phyloP scores from a whole-genome alignment of 2,329 filamentous ascomycete species.

The Pseudocercospora crystallina region DNA sequence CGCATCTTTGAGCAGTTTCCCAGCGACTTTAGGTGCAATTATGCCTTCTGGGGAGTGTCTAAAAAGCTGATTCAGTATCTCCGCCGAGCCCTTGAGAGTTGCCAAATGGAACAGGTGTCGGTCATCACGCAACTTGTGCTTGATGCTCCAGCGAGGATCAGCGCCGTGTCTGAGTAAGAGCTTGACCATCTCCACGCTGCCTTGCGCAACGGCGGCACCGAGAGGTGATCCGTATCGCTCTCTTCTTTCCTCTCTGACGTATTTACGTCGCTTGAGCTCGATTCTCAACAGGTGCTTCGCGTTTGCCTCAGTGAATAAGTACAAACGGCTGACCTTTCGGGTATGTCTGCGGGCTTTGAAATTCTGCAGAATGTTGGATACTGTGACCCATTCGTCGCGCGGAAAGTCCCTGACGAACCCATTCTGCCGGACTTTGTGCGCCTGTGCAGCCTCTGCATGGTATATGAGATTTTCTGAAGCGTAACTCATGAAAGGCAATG shows the following conservation, averaged over 20 bases:
- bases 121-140: no score
- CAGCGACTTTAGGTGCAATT: no score
- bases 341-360: no score
- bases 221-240: background rate
- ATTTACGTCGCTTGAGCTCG: background rate
- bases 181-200: no score
- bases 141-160: no score
- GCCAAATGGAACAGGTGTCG: no score
- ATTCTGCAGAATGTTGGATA: background rate
- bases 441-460: background rate
- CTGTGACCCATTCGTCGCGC: background rate
- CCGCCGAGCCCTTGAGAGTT: no score
- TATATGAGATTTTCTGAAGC: constrained; percentile 9
- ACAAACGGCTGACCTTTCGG: no score
- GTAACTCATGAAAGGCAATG: background rate
- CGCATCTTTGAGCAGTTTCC: no score
- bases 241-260: background rate
- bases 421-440: background rate
- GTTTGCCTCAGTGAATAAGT: background rate
- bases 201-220: background rate
- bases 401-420: background rate
- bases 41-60: no score
- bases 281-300: background rate
- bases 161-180: no score
- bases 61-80: no score